These are phyloP conservation scores for Rubroshorea leprosula DNA, from an alignment of 345 rosid genomes.

Conservation along the genomic window DNA sequence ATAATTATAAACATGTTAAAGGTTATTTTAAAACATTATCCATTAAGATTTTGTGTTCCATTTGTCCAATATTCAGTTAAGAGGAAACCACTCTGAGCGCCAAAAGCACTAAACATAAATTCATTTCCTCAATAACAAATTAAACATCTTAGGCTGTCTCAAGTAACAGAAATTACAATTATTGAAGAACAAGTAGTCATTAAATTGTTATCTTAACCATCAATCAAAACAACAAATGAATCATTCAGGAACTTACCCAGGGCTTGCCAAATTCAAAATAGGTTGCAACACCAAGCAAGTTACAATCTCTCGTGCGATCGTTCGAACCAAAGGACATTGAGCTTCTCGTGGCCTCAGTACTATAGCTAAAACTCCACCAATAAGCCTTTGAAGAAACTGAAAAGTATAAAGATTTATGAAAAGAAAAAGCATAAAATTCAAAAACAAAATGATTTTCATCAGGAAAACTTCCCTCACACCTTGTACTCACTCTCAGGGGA, in stretches of 20 bases:
- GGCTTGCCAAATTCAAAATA: constrained; percentile 73
- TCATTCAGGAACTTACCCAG: constrained; percentile 49
- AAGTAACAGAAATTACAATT: neutral
- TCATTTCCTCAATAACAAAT: too few species aligned
- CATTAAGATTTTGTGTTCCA: too few species aligned
- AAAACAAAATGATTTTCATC: constrained; percentile 13
- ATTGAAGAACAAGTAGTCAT: neutral
- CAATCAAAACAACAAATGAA: constrained; percentile 2
- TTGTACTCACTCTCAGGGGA: constrained; percentile 98
- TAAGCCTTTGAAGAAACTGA: constrained; percentile 76
- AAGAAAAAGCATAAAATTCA: constrained; percentile 4
- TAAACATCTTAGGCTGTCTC: constrained; percentile 5
- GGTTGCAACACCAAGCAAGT: constrained; percentile 96
- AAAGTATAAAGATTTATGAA: constrained; percentile 2
- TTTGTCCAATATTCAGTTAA: too few species aligned
- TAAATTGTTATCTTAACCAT: neutral
- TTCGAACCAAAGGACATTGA: constrained; percentile 82
- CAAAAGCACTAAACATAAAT: too few species aligned
- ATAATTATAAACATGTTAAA: too few species aligned
- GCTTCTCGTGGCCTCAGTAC: constrained; percentile 88
- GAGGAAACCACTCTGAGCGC: too few species aligned
- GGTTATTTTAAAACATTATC: too few species aligned
- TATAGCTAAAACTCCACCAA: constrained; percentile 80
- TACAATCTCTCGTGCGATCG: constrained; percentile 88
- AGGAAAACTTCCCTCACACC: constrained; percentile 61